These are phyloP conservation scores for Fusarium sp. DNA, from an alignment of 2,329 filamentous ascomycete species.

Conservation along the genomic window DNA sequence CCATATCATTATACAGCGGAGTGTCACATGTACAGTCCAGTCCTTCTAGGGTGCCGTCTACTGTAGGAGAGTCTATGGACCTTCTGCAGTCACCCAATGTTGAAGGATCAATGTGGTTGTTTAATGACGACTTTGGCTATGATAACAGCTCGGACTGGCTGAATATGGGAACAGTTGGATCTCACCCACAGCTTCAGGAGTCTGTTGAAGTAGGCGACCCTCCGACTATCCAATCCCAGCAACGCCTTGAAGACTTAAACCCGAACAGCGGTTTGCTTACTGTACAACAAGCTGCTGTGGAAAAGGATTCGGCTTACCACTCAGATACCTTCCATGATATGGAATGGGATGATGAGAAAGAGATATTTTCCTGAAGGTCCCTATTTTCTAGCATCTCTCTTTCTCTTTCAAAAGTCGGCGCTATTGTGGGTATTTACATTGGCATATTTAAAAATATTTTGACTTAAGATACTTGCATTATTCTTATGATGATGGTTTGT, in stretches of 20 bases:
- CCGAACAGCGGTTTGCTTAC: slow-evolving; percentile 1
- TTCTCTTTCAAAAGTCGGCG: background rate
- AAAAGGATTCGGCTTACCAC: slow-evolving; percentile 28
- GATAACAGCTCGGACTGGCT: background rate
- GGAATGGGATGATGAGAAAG: slow-evolving; percentile 1
- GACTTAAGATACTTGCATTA: background rate
- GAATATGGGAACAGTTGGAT: slow-evolving; percentile 22
- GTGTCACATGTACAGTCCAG: slow-evolving; percentile 21
- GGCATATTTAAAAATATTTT: background rate
- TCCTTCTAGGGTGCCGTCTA: slow-evolving; percentile 29
- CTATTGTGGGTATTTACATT: background rate
- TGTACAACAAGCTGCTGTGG: slow-evolving; percentile 4
- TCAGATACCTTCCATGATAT: slow-evolving; percentile 1
- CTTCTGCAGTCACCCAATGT: slow-evolving; percentile 19
- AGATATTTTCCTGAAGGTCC: slow-evolving; percentile 12
- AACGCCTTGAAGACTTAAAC: slow-evolving; percentile 1
- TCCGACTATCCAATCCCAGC: slow-evolving; percentile 6
- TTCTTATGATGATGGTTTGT: background rate
- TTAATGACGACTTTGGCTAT: background rate
- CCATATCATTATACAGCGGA: slow-evolving; percentile 2
- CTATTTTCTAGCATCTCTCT: background rate
- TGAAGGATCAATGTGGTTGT: slow-evolving; percentile 5
- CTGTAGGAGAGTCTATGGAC: slow-evolving; percentile 19
- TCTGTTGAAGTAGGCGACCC: background rate
- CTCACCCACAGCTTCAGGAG: slow-evolving; percentile 14